These are phyloP conservation scores for Trypanosoma vivax DNA, from an alignment of 208 protist genomes.

Conservation along the genomic window DNA sequence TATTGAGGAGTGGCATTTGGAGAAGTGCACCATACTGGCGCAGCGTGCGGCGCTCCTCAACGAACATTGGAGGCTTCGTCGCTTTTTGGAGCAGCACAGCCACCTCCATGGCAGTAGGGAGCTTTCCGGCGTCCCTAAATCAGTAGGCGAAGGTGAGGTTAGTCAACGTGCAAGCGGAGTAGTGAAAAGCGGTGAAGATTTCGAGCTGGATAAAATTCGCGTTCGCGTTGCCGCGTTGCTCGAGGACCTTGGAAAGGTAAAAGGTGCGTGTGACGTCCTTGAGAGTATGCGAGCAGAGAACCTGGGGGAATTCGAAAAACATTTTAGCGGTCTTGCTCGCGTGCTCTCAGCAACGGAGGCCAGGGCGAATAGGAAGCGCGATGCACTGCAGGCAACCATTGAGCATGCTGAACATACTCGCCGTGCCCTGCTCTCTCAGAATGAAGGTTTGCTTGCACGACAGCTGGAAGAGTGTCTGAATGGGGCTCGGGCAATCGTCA, in stretches of 20 bases:
- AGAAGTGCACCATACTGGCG: constrained; percentile 35
- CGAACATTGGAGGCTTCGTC: constrained; percentile 34
- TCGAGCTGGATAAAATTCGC: constrained; percentile 32
- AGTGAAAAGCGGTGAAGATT: no score
- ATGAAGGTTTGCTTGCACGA: constrained; percentile 7
- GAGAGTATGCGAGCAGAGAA: constrained; percentile 8
- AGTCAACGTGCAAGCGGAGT: no score
- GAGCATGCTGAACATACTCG: constrained; percentile 4
- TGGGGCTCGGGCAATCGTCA: constrained; percentile 7
- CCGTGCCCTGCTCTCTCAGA: not conserved
- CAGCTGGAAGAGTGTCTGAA: constrained; percentile 1
- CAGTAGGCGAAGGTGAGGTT: no score
- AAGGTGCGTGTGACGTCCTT: constrained; percentile 36
- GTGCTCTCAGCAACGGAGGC: not conserved
- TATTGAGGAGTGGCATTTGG: constrained; percentile 40
- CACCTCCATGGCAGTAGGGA: no score
- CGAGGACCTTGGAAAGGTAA: constrained; percentile 23
- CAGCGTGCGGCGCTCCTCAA: constrained; percentile 24
- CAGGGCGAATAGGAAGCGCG: constrained; percentile 3
- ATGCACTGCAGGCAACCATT: constrained; percentile 4
- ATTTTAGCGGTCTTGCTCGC: constrained; percentile 6
- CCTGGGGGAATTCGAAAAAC: constrained; percentile 9
- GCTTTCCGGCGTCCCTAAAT: no score
- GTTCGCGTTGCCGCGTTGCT: constrained; percentile 27
- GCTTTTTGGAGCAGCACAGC: constrained; percentile 52